Evolutionary conservation across 768 basidiomycete genomes (phyloP), one percentile per base, ranked within the genome.

Genomic region (Artomyces pyxidatus): DNA sequence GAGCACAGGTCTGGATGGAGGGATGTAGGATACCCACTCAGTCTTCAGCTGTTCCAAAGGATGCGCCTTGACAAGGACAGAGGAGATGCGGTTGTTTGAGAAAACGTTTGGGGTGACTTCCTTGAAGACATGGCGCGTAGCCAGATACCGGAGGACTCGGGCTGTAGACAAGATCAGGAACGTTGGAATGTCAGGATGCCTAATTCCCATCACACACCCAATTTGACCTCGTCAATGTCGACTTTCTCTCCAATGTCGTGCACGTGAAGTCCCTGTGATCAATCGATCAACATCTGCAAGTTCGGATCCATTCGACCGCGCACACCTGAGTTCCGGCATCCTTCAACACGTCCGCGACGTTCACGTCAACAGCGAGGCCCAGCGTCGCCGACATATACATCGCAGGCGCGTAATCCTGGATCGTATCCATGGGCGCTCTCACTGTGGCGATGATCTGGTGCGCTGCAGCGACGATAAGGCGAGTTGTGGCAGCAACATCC

Each of bases 91-190:
- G 42, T 67, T 74, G 50, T 70, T 66, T 2, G 67, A 61, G 48
- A 69, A 74, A 6, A 67, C 61, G 49, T 71, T 55, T 0, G 69
- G 69, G 16, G 42, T 49, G 16, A 69, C 51, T 47, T 72, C 72
- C 19, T 51, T 55, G 50, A 69, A 73, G 48, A 73, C 56, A 49
- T 72, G 69, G 42, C 65, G 60, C 1, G 63, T 66, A 8, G 68
- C 68, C 7, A 73, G 64, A 35, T 62, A 64, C 21, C 71, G 66
- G 9, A 74, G 53, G 45, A 68, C 56, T 10, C 70, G 69, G 19
- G 60, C 68, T 71, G 45, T 27, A 49, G 25, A 16, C 4, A 16
- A 6, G 11, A 32, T 6, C n/a, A 11, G 22, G 10, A 39, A 8
- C 38, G 29, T 19, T 14, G 12, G 14, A n/a, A 29, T 27, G 3